phyloP scores from a whole-genome alignment of 139 green algal species.

The Pycnococcus provasolii region DNA sequence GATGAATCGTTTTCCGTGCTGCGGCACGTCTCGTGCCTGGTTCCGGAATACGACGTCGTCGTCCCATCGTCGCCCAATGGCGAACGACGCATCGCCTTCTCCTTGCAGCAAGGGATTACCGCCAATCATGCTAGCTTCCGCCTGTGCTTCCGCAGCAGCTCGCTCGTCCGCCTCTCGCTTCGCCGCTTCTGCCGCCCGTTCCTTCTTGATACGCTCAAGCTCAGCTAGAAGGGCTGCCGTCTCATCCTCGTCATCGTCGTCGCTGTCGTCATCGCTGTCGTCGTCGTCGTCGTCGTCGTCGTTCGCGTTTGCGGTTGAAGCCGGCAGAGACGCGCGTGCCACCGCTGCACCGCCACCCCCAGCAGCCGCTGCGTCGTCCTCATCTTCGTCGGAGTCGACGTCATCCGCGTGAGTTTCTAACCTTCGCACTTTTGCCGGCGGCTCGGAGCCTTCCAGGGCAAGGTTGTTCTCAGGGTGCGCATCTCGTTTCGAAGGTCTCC shows the following conservation, averaged over 20 bases:
- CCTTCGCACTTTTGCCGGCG: background rate
- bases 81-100: constrained; percentile 1
- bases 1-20: constrained; percentile 85
- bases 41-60: constrained; percentile 97
- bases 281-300: constrained; percentile 12
- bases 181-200: constrained; percentile 60
- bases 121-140: constrained; percentile 18
- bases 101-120: background rate
- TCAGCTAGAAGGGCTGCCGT: constrained; percentile 85
- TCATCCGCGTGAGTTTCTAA: background rate
- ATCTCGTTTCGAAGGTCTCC: background rate
- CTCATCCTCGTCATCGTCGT: constrained; percentile 43
- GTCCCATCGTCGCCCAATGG: constrained; percentile 58
- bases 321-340: background rate
- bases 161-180: constrained; percentile 27
- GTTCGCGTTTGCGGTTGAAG: background rate
- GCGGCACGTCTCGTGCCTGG: constrained; percentile 77
- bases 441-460: background rate
- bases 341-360: background rate
- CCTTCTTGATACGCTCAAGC: constrained; percentile 86
- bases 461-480: background rate
- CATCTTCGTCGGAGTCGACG: background rate
- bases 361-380: background rate
- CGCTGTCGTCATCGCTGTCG: constrained; percentile 27
- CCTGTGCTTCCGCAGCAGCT: background rate